phyloP scores from a whole-genome alignment of 306 rosid species.

The Pyrus bretschneideri region DNA sequence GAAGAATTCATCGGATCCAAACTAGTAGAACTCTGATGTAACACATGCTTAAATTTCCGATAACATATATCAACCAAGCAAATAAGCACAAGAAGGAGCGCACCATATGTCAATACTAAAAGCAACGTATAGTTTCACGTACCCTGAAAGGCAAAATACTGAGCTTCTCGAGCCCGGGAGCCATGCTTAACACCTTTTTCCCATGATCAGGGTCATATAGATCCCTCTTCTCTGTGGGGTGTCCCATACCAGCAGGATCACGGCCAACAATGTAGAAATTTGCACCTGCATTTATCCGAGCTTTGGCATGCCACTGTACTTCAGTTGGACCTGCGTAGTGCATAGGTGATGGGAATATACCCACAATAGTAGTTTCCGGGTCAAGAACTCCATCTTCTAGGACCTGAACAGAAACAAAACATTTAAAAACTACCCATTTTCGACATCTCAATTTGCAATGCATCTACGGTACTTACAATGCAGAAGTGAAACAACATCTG shows the following conservation, averaged over 20 bases:
- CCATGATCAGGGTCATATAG: slow-evolving; percentile 95
- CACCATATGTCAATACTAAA: background rate
- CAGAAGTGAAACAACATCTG: background rate
- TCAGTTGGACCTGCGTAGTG: slow-evolving; percentile 99
- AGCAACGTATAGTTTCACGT: slow-evolving; percentile 11
- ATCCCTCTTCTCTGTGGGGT: slow-evolving; percentile 91
- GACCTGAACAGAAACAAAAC: slow-evolving; percentile 46
- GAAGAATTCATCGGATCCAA: background rate
- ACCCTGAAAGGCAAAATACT: slow-evolving; percentile 93
- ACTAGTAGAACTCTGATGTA: background rate
- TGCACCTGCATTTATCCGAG: slow-evolving; percentile 92
- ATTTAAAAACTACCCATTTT: slow-evolving; percentile 1
- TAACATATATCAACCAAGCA: background rate
- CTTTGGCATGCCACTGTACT: slow-evolving; percentile 99
- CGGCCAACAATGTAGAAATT: slow-evolving; percentile 98
- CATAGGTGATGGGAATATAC: slow-evolving; percentile 98
- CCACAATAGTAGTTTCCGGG: slow-evolving; percentile 84
- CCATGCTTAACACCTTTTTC: slow-evolving; percentile 88
- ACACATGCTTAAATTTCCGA: background rate
- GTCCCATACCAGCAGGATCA: slow-evolving; percentile 98
- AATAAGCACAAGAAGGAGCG: background rate
- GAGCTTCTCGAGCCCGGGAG: slow-evolving; percentile 95
- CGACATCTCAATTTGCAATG: background rate
- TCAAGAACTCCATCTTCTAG: slow-evolving; percentile 94
- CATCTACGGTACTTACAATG: background rate